Evolutionary conservation across 2,329 filamentous ascomycete genomes (phyloP).

Genomic region (Colletotrichum graminicola): DNA sequence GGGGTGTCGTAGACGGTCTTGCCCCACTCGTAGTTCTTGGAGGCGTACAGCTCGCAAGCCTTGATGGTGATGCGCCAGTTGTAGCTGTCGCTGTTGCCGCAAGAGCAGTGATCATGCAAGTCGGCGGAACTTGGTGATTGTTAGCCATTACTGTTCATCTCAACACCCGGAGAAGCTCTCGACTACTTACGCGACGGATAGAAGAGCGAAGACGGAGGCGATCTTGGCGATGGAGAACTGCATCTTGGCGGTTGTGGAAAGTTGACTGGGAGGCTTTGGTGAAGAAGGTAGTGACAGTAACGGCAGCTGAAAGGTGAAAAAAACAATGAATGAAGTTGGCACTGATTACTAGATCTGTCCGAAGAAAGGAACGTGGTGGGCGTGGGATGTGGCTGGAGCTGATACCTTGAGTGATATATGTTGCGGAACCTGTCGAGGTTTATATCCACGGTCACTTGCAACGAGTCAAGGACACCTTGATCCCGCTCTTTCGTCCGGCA

Average conservation of each 20-base stretch:
- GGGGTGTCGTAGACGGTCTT: constrained; percentile 38
- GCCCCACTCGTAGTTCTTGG: constrained; percentile 37
- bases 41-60: constrained; percentile 42
- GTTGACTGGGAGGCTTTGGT: not conserved
- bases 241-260: constrained; percentile 32
- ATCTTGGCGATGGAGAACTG: constrained; percentile 37
- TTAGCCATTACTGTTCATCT: not conserved
- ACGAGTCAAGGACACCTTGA: constrained; percentile 6
- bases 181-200: constrained; percentile 32
- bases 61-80: constrained; percentile 45
- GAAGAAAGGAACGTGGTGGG: constrained; percentile 41
- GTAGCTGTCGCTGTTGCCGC: constrained; percentile 45
- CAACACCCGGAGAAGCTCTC: not conserved
- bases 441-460: constrained; percentile 36
- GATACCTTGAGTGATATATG: constrained; percentile 2
- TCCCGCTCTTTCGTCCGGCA: not conserved
- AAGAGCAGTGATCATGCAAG: constrained; percentile 44
- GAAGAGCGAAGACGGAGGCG: constrained; percentile 26
- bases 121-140: constrained; percentile 41
- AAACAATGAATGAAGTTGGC: constrained; percentile 39
- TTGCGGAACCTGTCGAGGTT: constrained; percentile 30
- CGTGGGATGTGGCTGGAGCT: constrained; percentile 28
- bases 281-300: constrained; percentile 32
- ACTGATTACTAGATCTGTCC: constrained; percentile 38
- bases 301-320: constrained; percentile 7